Percentiles rank a stretch among this genome's conserved stretches.
Evolutionary conservation across 345 rosid genomes (phyloP).

Genomic region (Psidium guajava): DNA sequence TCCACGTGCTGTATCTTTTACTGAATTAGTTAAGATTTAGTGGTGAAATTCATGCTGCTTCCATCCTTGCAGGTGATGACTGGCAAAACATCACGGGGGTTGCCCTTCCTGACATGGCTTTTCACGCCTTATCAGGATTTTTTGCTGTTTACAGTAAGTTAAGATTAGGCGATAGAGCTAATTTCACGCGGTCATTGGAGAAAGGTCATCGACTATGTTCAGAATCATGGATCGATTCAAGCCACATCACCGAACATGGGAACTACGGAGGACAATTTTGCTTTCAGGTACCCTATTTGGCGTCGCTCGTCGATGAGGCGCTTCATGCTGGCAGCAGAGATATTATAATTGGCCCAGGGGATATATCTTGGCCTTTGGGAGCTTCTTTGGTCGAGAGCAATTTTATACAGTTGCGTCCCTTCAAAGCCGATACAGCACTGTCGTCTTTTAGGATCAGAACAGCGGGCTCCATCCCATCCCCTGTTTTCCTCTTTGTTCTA

Average conservation of each 20-base stretch:
- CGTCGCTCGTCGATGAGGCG: constrained; percentile 29
- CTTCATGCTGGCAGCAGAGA: constrained; percentile 22
- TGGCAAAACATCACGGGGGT: constrained; percentile 13
- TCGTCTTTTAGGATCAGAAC: not conserved
- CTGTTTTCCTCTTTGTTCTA: constrained; percentile 19
- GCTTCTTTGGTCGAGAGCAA: constrained; percentile 43
- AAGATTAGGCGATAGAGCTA: constrained; percentile 25
- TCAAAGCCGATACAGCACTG: not conserved
- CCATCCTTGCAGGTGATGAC: constrained; percentile 16
- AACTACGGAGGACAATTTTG: constrained; percentile 24
- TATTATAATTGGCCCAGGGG: constrained; percentile 43
- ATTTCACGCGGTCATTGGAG: constrained; percentile 25
- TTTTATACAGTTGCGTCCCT: constrained; percentile 9
- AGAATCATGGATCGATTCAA: constrained; percentile 11
- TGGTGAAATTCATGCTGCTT: not conserved
- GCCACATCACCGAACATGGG: constrained; percentile 2
- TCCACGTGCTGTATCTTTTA: not conserved
- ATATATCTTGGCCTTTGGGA: constrained; percentile 55
- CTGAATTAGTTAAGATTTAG: not conserved
- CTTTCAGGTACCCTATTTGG: constrained; percentile 35
- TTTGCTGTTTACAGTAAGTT: constrained; percentile 26
- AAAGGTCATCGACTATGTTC: constrained; percentile 37
- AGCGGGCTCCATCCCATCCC: constrained; percentile 13
- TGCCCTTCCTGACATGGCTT: constrained; percentile 6
- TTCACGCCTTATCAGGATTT: constrained; percentile 56